Evolutionary conservation across 23 red algal species (phyloP).

Genomic region (Gracilariopsis chorda): DNA sequence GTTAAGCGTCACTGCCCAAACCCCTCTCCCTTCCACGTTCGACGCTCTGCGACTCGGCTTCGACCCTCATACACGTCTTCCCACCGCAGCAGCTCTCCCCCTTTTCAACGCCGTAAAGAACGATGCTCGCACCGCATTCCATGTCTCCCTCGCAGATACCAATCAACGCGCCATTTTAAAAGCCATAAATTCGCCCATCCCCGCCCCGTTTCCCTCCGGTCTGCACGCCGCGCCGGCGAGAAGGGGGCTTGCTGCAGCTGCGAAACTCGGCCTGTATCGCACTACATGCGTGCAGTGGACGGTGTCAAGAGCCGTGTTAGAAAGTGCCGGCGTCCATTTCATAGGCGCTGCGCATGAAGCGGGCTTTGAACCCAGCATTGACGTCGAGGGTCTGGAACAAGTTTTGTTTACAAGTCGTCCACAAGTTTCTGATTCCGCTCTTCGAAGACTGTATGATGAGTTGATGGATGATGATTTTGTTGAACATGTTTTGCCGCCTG

Average conservation of each 20-base stretch:
- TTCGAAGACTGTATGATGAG: not conserved
- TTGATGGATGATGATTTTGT: not conserved
- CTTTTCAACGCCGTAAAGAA: constrained; percentile 29
- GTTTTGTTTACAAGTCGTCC: not conserved
- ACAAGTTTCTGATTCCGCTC: not conserved
- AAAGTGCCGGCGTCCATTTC: not conserved
- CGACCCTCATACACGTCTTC: not conserved
- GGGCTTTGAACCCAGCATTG: not conserved
- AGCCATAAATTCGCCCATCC: not conserved
- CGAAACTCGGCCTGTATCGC: not conserved
- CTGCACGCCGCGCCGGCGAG: not conserved
- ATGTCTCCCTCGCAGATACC: not conserved
- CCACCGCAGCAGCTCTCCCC: not conserved
- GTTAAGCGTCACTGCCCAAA: not conserved
- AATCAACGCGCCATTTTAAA: not conserved
- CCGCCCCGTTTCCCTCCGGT: not conserved
- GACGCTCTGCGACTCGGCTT: constrained; percentile 3
- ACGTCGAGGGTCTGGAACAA: not conserved
- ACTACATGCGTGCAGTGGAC: not conserved
- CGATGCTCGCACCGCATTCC: not conserved
- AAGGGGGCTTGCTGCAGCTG: not conserved
- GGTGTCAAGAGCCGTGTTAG: not conserved
- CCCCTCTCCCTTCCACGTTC: not conserved
- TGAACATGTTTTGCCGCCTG: not conserved
- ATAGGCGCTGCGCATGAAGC: not conserved